These are phyloP conservation scores for Populus tomentosa DNA, from an alignment of 441 rosid species.

Conservation along the genomic window DNA sequence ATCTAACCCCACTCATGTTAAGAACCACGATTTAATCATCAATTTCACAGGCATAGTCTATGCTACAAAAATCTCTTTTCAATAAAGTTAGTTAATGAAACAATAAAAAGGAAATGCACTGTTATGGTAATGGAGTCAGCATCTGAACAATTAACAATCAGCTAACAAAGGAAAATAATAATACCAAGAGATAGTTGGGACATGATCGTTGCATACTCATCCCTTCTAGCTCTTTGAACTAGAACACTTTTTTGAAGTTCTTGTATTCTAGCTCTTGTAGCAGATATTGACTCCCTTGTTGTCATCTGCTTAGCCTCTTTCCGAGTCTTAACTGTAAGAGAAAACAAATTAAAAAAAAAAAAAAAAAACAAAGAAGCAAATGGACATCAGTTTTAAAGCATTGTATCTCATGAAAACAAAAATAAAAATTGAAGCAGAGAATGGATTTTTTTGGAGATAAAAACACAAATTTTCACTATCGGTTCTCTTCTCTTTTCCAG, in stretches of 20 bases:
- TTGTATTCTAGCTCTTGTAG: conserved; percentile 45
- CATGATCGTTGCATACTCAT: conserved; percentile 43
- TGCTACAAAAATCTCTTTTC: neutral
- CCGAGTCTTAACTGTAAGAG: conserved; percentile 65
- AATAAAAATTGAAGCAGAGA: neutral
- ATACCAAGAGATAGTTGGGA: conserved; percentile 56
- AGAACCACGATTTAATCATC: neutral
- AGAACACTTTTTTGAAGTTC: conserved; percentile 47
- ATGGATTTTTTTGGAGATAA: neutral
- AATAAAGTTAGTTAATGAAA: neutral
- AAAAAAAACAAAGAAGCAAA: too few species aligned
- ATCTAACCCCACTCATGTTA: neutral
- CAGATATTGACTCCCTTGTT: conserved; percentile 54
- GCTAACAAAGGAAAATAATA: conserved; percentile 1
- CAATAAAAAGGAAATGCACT: neutral
- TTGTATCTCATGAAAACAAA: neutral
- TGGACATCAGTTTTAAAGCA: neutral
- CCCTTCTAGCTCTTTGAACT: conserved; percentile 54
- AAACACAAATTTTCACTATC: neutral
- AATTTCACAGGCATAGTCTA: neutral
- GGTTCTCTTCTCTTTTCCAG: neutral
- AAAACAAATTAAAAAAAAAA: neutral
- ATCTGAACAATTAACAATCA: conserved; percentile 1
- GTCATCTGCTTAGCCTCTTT: conserved; percentile 73
- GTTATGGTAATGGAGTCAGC: neutral